Evolutionary conservation across 306 rosid genomes (phyloP), one percentile per base, ranked within the genome.

Genomic region (Trifolium fragiferum): DNA sequence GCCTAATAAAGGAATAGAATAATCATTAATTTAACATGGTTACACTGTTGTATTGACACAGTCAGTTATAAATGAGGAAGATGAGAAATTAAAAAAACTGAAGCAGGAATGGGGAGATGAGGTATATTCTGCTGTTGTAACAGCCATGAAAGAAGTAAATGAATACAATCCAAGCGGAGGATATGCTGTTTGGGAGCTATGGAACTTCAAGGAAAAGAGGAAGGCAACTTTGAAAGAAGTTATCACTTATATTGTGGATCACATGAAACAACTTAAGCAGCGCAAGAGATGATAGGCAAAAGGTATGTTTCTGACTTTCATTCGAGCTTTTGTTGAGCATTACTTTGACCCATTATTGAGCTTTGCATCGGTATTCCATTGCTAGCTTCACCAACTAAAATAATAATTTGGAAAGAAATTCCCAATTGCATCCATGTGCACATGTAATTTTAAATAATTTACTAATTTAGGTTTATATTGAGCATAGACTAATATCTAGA

Each of bases 171-270:
- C 97, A 66, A 94, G 99, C 8, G 99, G 97, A 21, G 58, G 96
- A 20, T 94, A 94, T 37, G 53, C 76, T 27, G 83, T 87, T 16
- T 18, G 63, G 3, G 99, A 91, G 76, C 89, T 92, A 25, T 94
- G 97, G 97, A 94, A 89, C 78, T 79, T 74, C 74, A 92, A 92
- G 78, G 97, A 90, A 64, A 83, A 81, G 0, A 88, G 97, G 82
- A 90, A 92, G 80, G 99, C 99, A 20, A 92, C 97, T 12, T 40
- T 92, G 76, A 94, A 92, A 88, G 99, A 94, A 86, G 97, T 90
- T 10, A 85, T 92, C 21, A 54, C 68, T 72, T 89, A 80, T 59
- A 82, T 84, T 30, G 50, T 88, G 72, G 74, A 71, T 21, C 85
- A 68, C 5, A 85, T 90, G 67, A 91, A 80, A 81, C 66, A 76